Conservation (phyloP, 192 early-diverging fungal species). For the Coemansia sp. region DNA sequence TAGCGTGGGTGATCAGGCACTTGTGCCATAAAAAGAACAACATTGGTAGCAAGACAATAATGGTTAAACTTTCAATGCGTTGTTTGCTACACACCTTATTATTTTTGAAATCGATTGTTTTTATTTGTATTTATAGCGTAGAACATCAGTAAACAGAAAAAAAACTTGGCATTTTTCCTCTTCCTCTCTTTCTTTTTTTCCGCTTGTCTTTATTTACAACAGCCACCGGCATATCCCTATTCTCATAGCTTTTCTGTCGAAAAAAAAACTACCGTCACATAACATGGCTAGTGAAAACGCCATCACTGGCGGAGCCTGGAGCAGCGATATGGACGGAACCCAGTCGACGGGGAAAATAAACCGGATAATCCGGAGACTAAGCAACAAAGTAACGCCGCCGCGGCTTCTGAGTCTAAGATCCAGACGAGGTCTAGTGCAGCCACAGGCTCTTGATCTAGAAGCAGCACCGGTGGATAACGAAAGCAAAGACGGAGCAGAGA, state of each 20-base stretch:
- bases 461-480: background rate
- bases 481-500: background rate
- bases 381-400: conserved; percentile 25
- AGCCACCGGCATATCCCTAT: background rate
- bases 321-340: background rate
- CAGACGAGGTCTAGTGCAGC: conserved; percentile 20
- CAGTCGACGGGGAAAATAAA: conserved; percentile 25
- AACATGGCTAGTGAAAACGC: background rate
- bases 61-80: background rate
- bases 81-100: background rate
- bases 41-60: no score
- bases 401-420: conserved; percentile 18
- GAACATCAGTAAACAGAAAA: no score
- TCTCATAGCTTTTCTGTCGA: no score
- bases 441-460: conserved; percentile 14
- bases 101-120: background rate
- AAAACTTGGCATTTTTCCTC: no score
- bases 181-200: background rate
- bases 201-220: background rate
- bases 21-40: background rate
- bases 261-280: background rate
- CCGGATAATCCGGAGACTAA: conserved; percentile 22
- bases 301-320: background rate
- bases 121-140: background rate
- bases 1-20: no score